Conservation (phyloP, 768 basidiomycete genomes). For the Trametes elegans region DNA sequence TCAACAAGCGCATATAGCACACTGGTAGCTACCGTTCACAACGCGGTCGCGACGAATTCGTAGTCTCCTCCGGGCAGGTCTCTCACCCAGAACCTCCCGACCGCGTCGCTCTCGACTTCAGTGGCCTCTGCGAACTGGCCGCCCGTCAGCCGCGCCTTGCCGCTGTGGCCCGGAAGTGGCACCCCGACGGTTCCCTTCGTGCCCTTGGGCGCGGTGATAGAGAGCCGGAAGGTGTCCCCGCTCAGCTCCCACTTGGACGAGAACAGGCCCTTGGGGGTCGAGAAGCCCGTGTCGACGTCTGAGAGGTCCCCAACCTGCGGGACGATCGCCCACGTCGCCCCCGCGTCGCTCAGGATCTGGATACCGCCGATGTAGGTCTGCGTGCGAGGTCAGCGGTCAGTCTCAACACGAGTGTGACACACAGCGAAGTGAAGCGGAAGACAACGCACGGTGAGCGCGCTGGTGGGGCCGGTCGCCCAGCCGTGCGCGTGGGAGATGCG, state of each 20-base stretch:
- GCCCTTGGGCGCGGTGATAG: constrained; percentile 9
- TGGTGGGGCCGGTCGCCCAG: constrained; percentile 20
- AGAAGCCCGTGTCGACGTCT: constrained; percentile 16
- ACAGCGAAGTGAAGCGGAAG: neutral
- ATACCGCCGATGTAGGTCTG: constrained; percentile 17
- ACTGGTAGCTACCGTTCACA: neutral
- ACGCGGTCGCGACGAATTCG: constrained; percentile 1
- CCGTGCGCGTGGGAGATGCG: constrained; percentile 20
- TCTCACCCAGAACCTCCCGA: constrained; percentile 11
- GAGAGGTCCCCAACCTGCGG: constrained; percentile 13
- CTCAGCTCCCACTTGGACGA: constrained; percentile 11
- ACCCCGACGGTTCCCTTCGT: constrained; percentile 12
- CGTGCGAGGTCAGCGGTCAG: neutral
- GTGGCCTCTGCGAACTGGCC: neutral
- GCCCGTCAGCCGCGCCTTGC: neutral
- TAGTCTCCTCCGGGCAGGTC: constrained; percentile 5
- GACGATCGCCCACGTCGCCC: constrained; percentile 14
- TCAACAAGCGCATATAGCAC: neutral
- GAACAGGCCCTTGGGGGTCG: constrained; percentile 11
- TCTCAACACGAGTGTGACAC: neutral
- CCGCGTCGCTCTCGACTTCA: neutral
- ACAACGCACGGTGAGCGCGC: constrained; percentile 11
- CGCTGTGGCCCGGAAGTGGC: constrained; percentile 2
- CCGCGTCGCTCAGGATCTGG: constrained; percentile 14
- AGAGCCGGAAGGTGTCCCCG: neutral